A percentile compares a stretch with the other conserved stretches of the same genome.
Conservation (phyloP, 805 yeast species). For the Alloascoidea hylecoeti region DNA sequence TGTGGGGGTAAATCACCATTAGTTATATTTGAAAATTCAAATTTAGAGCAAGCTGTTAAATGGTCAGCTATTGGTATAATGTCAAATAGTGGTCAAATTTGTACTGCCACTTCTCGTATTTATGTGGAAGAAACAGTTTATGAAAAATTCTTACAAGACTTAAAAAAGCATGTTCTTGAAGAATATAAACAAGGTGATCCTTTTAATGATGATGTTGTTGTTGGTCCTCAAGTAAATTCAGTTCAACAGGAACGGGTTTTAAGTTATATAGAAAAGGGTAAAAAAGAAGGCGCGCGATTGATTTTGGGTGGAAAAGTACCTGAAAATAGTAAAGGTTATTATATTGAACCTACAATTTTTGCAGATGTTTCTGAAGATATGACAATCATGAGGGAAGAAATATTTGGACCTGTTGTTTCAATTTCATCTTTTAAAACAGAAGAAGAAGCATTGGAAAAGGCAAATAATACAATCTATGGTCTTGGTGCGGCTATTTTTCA, state of each 20-base stretch:
- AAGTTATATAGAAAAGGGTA: constrained; percentile 62
- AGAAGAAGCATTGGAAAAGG: constrained; percentile 52
- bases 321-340: constrained; percentile 41
- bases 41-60: constrained; percentile 60
- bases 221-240: constrained; percentile 84
- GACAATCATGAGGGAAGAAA: constrained; percentile 65
- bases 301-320: constrained; percentile 61
- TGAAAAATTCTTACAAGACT: constrained; percentile 51
- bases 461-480: constrained; percentile 67
- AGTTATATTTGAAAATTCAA: constrained; percentile 77
- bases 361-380: constrained; percentile 52
- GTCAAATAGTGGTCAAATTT: constrained; percentile 91
- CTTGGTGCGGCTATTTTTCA: constrained; percentile 77
- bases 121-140: constrained; percentile 76
- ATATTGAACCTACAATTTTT: constrained; percentile 63
- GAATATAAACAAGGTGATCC: constrained; percentile 52
- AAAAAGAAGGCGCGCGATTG: constrained; percentile 69
- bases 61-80: constrained; percentile 70
- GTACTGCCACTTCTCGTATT: constrained; percentile 88
- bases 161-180: constrained; percentile 34
- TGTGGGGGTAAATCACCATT: constrained; percentile 95
- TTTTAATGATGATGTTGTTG: constrained; percentile 57
- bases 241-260: constrained; percentile 65
- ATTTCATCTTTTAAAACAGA: constrained; percentile 50
- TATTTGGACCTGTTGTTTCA: constrained; percentile 78